Evolutionary conservation across 768 basidiomycete species (phyloP), one percentile per base, ranked within the genome.

Genomic region (Lactifluus rugatus): DNA sequence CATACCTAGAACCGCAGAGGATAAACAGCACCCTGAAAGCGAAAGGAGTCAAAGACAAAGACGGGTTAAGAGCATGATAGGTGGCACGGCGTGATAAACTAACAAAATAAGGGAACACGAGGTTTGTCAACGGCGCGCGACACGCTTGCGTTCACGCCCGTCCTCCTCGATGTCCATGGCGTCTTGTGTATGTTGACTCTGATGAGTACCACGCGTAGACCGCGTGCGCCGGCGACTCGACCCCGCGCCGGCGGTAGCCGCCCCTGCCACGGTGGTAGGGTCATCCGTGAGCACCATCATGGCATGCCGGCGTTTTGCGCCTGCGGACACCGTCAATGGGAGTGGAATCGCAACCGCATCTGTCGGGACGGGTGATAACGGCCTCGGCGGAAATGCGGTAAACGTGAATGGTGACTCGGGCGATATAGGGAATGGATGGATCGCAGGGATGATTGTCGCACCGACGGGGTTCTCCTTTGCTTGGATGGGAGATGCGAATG

Each of bases 131-230:
- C 87, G 75, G 65, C 87, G 75, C 10, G 85, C 77, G 34, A 86
- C 78, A 48, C 88, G 78, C 67, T 90, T 90, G 66, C 88, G 74
- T 66, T 89, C 87, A 54, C 87, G 77, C 16, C 78, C 78, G 14
- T 87, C 86, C 52, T 89, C 88, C 64, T 90, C 88, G 17, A 89
- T 74, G 42, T 89, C 86, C 81, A 89, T 88, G 60, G 71, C 71
- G 34, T 67, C 67, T 16, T 78, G 79, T 49, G 69, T 65, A 28
- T 67, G 67, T 4, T 78, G 79, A 48, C 81, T 79, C 25, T 70
- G 65, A 41, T 56, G 52, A 69, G 65, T 52, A 25, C 71, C 69
- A 28, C 77, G 76, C 52, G 70, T 68, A 60, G 81, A 84, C 42
- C 83, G 70, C 5, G 82, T 86, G 47, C 85, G 76, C 55, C 85